Conservation (phyloP, 2,329 filamentous ascomycete species). For the Nothophoma quercina region DNA sequence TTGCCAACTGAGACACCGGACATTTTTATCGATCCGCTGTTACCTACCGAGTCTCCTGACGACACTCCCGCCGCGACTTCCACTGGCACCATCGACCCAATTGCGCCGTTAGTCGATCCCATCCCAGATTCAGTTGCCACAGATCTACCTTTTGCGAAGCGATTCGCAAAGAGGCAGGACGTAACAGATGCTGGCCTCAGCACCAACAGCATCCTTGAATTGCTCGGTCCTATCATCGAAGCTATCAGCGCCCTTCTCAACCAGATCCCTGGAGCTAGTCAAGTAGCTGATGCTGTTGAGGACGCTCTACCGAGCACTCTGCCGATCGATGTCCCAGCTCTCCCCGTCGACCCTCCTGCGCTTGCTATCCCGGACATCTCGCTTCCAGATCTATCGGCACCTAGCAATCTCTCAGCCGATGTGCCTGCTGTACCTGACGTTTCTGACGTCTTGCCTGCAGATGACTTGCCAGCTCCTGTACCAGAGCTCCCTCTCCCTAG, state of each 20-base stretch:
- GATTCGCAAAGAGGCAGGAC: conserved; percentile 2
- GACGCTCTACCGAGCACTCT: no score
- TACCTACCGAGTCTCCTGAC: neutral
- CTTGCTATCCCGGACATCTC: conserved; percentile 1
- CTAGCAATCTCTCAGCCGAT: neutral
- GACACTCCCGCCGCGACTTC: neutral
- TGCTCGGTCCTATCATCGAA: conserved; percentile 3
- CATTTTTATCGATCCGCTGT: conserved; percentile 4
- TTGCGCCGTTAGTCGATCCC: neutral
- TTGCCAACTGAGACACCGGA: neutral
- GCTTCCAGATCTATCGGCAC: neutral
- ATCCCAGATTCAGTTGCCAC: neutral
- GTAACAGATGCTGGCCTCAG: neutral
- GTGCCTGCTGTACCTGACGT: no score
- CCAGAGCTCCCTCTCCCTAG: no score
- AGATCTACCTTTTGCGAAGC: conserved; percentile 4
- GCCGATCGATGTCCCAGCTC: neutral
- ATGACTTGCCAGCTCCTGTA: neutral
- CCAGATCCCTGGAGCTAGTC: neutral
- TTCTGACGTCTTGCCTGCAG: neutral
- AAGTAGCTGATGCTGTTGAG: neutral
- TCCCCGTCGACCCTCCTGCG: neutral
- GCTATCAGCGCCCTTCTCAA: neutral
- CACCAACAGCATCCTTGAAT: neutral
- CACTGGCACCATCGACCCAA: neutral